phyloP scores from a whole-genome alignment of 1,139 yeast genomes.

The Diutina catenulata region DNA sequence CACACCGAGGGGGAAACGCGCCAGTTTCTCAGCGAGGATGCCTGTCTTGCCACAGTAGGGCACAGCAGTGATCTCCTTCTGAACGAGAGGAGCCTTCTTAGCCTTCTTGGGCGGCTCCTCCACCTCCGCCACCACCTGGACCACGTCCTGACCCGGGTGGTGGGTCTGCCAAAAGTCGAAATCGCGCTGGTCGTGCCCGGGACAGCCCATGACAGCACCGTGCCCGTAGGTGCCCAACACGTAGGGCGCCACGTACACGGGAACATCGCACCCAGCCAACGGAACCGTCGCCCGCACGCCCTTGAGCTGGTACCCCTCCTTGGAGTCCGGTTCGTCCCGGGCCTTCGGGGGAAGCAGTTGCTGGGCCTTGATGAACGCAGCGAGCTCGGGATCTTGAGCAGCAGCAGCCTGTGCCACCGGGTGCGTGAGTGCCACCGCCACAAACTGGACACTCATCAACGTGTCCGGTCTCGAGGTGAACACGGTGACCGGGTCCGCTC shows the following conservation, averaged over 20 bases:
- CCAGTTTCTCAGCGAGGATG: background rate
- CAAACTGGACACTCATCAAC: conserved; percentile 64
- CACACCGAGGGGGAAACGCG: background rate
- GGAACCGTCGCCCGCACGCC: conserved; percentile 52
- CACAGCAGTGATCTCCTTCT: too few relatives aligned
- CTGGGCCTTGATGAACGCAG: conserved; percentile 28
- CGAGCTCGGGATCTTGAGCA: conserved; percentile 25
- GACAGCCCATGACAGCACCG: conserved; percentile 98
- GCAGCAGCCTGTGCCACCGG: conserved; percentile 37
- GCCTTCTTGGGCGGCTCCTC: too few relatives aligned
- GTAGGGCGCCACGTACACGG: conserved; percentile 84
- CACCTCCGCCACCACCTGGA: conserved; percentile 10
- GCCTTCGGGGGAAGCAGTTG: too few relatives aligned
- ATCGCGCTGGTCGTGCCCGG: conserved; percentile 85
- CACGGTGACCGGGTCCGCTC: conserved; percentile 24
- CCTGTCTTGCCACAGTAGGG: background rate
- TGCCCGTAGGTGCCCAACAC: conserved; percentile 74
- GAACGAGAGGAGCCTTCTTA: too few relatives aligned
- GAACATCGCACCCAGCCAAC: conserved; percentile 36
- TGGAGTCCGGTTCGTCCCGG: conserved; percentile 28
- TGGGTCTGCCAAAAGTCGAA: conserved; percentile 65
- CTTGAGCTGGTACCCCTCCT: conserved; percentile 48
- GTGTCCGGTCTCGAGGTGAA: conserved; percentile 93
- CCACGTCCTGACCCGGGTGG: conserved; percentile 35
- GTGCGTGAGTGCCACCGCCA: conserved; percentile 69